phyloP scores from a whole-genome alignment of 1,284 basidiomycete species.

The Ganoderma meredithae region DNA sequence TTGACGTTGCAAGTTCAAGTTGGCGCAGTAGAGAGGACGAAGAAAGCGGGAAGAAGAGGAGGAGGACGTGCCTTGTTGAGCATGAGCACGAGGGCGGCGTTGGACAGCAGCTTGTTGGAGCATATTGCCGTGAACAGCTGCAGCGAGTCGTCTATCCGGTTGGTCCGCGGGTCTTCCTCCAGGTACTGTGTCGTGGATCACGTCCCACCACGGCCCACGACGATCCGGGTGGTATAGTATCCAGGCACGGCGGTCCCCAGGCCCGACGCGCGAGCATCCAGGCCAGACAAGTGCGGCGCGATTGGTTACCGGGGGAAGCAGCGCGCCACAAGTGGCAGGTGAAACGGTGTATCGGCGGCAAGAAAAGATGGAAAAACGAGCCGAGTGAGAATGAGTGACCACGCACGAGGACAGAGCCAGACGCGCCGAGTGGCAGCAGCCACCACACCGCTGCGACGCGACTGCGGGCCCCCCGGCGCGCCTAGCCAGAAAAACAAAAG shows the following conservation, averaged over 20 bases:
- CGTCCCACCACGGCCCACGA: slow-evolving; percentile 12
- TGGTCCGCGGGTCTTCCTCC: slow-evolving; percentile 79
- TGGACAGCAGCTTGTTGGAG: slow-evolving; percentile 74
- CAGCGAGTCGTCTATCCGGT: slow-evolving; percentile 81
- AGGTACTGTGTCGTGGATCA: slow-evolving; percentile 59
- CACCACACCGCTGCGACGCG: background rate
- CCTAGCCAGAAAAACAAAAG: background rate
- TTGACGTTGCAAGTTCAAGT: background rate
- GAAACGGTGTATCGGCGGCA: background rate
- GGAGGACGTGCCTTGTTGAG: slow-evolving; percentile 69
- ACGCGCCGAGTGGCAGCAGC: slow-evolving; percentile 2
- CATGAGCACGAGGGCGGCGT: slow-evolving; percentile 75
- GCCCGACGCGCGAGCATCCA: background rate
- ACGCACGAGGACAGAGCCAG: background rate
- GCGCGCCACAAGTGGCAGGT: background rate
- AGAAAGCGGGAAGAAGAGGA: background rate
- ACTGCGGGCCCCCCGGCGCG: background rate
- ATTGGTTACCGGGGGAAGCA: slow-evolving; percentile 4
- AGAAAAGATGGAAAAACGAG: background rate
- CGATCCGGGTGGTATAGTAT: slow-evolving; percentile 5
- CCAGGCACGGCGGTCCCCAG: slow-evolving; percentile 8
- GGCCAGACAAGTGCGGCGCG: background rate
- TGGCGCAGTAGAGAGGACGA: background rate
- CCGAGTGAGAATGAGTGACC: background rate
- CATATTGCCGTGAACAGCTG: slow-evolving; percentile 79